These are phyloP conservation scores for Solanum ahanhuiri DNA, from an alignment of 257 asterid species.

Conservation along the genomic window DNA sequence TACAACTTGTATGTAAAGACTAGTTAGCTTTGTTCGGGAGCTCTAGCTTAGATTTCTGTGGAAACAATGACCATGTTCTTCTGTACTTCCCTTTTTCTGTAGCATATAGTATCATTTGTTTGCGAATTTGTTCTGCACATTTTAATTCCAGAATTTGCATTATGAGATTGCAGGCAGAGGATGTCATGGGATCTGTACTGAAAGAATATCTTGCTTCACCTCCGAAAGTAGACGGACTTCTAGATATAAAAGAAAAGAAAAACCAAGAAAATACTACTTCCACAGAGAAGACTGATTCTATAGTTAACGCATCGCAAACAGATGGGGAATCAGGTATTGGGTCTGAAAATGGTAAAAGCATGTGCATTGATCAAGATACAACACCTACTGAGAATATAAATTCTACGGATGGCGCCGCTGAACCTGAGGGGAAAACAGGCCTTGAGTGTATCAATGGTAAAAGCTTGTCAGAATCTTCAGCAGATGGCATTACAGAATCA, in stretches of 20 bases:
- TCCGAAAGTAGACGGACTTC: constrained; percentile 29
- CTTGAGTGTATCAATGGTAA: constrained; percentile 22
- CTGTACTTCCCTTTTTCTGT: neutral
- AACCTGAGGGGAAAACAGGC: constrained; percentile 22
- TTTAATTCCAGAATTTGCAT: neutral
- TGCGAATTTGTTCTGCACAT: neutral
- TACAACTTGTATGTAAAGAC: neutral
- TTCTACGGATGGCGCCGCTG: constrained; percentile 15
- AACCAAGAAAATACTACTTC: constrained; percentile 18
- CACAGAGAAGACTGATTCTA: constrained; percentile 19
- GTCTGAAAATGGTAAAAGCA: constrained; percentile 10
- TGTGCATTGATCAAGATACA: neutral
- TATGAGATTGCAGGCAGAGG: constrained; percentile 64
- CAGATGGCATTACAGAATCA: constrained; percentile 14
- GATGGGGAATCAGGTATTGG: constrained; percentile 20
- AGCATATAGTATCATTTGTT: neutral
- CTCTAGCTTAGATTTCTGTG: neutral
- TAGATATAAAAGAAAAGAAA: constrained; percentile 15
- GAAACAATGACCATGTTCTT: neutral
- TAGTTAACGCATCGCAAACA: constrained; percentile 15
- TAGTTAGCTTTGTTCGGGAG: neutral
- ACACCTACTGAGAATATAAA: constrained; percentile 11
- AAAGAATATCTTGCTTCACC: constrained; percentile 61
- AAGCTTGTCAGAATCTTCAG: constrained; percentile 4
- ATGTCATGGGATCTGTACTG: constrained; percentile 77